A percentile compares a stretch with the other conserved stretches of the same genome.
Conservation (phyloP, 2,329 filamentous ascomycete species). For the Chrysoporthe deuterocubensis region DNA sequence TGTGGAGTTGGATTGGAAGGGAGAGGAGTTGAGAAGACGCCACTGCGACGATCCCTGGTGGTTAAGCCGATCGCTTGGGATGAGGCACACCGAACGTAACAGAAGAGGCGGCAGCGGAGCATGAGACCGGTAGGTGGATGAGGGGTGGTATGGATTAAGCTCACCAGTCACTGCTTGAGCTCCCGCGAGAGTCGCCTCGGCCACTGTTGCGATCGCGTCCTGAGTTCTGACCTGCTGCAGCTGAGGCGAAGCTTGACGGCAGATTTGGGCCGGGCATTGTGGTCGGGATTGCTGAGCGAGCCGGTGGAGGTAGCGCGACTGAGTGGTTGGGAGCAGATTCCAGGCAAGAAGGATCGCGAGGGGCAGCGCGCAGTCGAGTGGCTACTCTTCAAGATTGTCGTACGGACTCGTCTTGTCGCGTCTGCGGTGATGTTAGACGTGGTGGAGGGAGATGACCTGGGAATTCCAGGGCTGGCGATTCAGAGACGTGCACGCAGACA, state of each 20-base stretch:
- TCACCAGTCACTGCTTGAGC: slow-evolving; percentile 73
- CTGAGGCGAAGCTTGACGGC: slow-evolving; percentile 83
- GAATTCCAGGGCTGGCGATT: not conserved
- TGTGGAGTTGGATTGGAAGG: not conserved
- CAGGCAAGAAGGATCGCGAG: slow-evolving; percentile 1
- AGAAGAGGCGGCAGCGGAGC: not conserved
- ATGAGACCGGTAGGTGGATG: slow-evolving; percentile 20
- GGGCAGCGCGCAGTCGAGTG: not conserved
- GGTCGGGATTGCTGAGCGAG: slow-evolving; percentile 13
- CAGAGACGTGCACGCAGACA: not conserved
- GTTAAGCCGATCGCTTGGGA: not conserved
- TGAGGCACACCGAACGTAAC: not conserved
- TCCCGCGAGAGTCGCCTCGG: slow-evolving; percentile 60
- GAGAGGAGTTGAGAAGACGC: not conserved
- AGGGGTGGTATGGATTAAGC: slow-evolving; percentile 38
- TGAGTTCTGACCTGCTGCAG: slow-evolving; percentile 74
- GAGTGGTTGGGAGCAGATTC: not conserved
- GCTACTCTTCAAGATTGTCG: not conserved
- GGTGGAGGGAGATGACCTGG: not conserved
- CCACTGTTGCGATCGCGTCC: slow-evolving; percentile 63
- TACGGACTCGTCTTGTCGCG: not conserved
- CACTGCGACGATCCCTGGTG: not conserved
- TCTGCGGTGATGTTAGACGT: not conserved
- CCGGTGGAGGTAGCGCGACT: slow-evolving; percentile 3
- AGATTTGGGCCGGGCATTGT: slow-evolving; percentile 70